A percentile compares a stretch with the other conserved stretches of the same genome.
phyloP scores from a whole-genome alignment of 495 filamentous ascomycete genomes.

The Chlorociboria aeruginascens region DNA sequence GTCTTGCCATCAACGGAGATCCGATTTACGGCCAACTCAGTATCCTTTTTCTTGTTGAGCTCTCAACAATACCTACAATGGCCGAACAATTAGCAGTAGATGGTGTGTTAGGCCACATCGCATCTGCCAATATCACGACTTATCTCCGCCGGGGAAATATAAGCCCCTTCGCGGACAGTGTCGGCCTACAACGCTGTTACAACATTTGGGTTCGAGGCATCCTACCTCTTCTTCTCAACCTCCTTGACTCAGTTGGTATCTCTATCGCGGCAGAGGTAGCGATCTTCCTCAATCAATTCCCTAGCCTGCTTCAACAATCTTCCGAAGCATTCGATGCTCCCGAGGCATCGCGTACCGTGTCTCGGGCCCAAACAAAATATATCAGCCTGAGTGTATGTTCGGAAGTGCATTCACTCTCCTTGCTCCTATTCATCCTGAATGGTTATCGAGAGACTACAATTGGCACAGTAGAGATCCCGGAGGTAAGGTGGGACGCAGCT shows the following conservation, averaged over 20 bases:
- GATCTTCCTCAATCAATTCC: slow-evolving; percentile 76
- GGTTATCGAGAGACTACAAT: slow-evolving; percentile 47
- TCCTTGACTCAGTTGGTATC: slow-evolving; percentile 68
- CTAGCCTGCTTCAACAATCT: slow-evolving; percentile 53
- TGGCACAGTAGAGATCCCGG: slow-evolving; percentile 48
- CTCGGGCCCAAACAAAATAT: slow-evolving; percentile 28
- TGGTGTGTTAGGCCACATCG: slow-evolving; percentile 63
- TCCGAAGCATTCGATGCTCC: slow-evolving; percentile 47
- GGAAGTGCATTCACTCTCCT: slow-evolving; percentile 65
- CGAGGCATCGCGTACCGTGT: slow-evolving; percentile 30
- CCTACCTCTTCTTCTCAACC: slow-evolving; percentile 79
- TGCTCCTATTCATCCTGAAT: slow-evolving; percentile 55
- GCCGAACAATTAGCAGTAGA: slow-evolving; percentile 86
- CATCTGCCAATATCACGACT: slow-evolving; percentile 60
- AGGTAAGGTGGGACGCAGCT: slow-evolving; percentile 58
- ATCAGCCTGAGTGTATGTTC: slow-evolving; percentile 59
- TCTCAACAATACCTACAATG: slow-evolving; percentile 68
- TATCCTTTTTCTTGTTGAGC: slow-evolving; percentile 74
- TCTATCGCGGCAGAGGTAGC: slow-evolving; percentile 73
- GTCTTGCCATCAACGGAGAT: slow-evolving; percentile 56
- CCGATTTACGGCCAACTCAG: slow-evolving; percentile 91
- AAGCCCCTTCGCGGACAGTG: slow-evolving; percentile 47
- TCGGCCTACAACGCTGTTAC: slow-evolving; percentile 50
- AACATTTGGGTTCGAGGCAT: slow-evolving; percentile 81
- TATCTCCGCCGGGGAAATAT: slow-evolving; percentile 59